Evolutionary conservation across 2,329 filamentous ascomycete species (phyloP), one percentile per base, ranked within the genome.

Genomic region (Fusarium avenaceum): DNA sequence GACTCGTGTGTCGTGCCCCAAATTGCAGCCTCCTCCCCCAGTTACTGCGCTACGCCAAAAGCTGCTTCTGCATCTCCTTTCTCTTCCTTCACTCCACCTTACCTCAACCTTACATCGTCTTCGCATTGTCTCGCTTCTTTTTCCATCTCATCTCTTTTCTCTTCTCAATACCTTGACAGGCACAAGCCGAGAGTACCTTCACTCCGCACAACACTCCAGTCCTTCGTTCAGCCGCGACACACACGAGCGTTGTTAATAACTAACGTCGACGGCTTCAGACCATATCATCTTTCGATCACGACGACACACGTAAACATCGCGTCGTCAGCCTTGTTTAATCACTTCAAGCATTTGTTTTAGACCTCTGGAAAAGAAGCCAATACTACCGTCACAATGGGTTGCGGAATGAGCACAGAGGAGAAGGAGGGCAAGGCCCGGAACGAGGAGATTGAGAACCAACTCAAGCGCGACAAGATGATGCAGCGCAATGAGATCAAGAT

Each of bases 401-500:
- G 96, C 83, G 95, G 95, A 84, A 97, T 97, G 93, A 98, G 95
- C 82, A 97, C 96, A 79, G 96, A 98, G 86, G 96, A 98, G 85
- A 97, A 97, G 91, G 96, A 98, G 94, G 95, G 96, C 85, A 98
- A 97, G 92, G 93, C 94, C 86, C 91, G 96, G 76, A 98, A 99
- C 81, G 96, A 99, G 88, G 95, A 98, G 89, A 99, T 99, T 79
- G 96, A 99, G 85, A 98, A 97, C 82, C 95, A 98, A 86, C 86
- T 98, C 80, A 98, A 97, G 89, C 89, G 93, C 81, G 96, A 99
- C 80, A 96, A 97, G 84, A 92, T 98, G 92, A 92, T 97, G 87
- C 94, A 97, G 85, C 91, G 95, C 77, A 99, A 99, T 76, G 96
- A 99, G 84, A 99, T 99, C 86, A 99, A 99, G 89, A 98, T 99